These are phyloP conservation scores for Aulographum hederae DNA, from an alignment of 2,329 filamentous ascomycete genomes.

Conservation along the genomic window DNA sequence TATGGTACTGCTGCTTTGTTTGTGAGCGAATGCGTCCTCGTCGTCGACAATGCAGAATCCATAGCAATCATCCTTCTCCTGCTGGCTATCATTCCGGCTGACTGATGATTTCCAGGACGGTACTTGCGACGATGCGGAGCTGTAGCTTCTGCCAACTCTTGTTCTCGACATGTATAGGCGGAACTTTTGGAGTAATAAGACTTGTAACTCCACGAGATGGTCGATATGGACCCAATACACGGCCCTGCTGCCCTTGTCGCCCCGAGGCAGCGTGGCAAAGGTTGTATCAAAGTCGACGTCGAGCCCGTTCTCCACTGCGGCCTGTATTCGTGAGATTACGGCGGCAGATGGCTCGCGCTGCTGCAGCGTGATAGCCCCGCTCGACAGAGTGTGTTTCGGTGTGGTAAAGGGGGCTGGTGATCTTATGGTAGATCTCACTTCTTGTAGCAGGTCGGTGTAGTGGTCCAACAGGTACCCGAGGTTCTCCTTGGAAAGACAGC, in stretches of 20 bases:
- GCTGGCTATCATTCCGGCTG: no score
- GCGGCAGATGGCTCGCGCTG: background rate
- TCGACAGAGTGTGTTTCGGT: slow-evolving; percentile 2
- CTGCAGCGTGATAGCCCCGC: slow-evolving; percentile 1
- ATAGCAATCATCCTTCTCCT: slow-evolving; percentile 17
- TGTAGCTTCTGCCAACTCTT: background rate
- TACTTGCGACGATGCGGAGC: slow-evolving; percentile 8
- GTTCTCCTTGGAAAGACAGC: slow-evolving; percentile 54
- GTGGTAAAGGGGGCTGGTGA: background rate
- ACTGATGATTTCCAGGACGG: no score
- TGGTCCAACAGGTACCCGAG: slow-evolving; percentile 33
- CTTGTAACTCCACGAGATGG: slow-evolving; percentile 33
- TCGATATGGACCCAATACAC: slow-evolving; percentile 37
- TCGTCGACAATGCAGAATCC: slow-evolving; percentile 29
- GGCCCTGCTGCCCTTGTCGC: slow-evolving; percentile 24
- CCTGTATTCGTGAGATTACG: background rate
- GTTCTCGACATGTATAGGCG: slow-evolving; percentile 16
- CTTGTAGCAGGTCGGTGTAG: slow-evolving; percentile 27
- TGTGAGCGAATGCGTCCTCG: slow-evolving; percentile 24
- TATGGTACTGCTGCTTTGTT: slow-evolving; percentile 25
- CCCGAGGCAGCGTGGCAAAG: slow-evolving; percentile 27
- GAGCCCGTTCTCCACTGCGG: slow-evolving; percentile 3
- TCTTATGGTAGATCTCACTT: slow-evolving; percentile 5
- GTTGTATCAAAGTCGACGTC: slow-evolving; percentile 31
- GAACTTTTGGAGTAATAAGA: slow-evolving; percentile 31